Evolutionary conservation across 495 filamentous ascomycete species (phyloP).

Genomic region (Tuber melanosporum): DNA sequence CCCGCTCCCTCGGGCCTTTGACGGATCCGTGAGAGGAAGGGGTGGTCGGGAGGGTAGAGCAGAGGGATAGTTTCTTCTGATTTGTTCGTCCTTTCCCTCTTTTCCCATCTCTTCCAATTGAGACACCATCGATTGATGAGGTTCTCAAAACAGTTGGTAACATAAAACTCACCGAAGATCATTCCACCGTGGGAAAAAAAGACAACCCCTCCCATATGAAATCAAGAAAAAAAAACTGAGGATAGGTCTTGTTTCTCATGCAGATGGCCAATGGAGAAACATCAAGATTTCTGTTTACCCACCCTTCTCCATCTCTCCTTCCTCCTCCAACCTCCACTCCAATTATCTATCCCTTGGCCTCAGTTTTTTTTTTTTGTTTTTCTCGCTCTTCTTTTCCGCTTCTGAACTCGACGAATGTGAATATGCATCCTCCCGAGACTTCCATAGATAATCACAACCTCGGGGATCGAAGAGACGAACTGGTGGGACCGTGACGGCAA

Average conservation of each 20-base stretch:
- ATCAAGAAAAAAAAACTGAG: not conserved
- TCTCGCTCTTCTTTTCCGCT: constrained; percentile 24
- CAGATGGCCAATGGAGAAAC: not conserved
- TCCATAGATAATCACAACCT: constrained; percentile 33
- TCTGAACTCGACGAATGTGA: constrained; percentile 19
- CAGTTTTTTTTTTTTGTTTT: not conserved
- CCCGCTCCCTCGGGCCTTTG: constrained; percentile 8
- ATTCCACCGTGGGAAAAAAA: constrained; percentile 21
- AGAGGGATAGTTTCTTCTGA: constrained; percentile 22
- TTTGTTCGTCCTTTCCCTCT: not conserved
- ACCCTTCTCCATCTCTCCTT: not conserved
- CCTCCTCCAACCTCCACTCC: not conserved
- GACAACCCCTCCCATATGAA: not conserved
- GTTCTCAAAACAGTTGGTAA: constrained; percentile 6
- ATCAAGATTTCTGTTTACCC: not conserved
- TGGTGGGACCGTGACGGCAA: constrained; percentile 24
- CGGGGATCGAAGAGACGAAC: constrained; percentile 18
- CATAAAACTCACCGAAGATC: constrained; percentile 9
- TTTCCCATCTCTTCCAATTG: constrained; percentile 8
- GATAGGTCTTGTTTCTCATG: not conserved
- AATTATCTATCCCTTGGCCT: not conserved
- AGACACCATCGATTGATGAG: constrained; percentile 18
- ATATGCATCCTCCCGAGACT: constrained; percentile 28
- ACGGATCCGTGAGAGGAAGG: constrained; percentile 25
- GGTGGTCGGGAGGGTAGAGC: not conserved